Evolutionary conservation across 1,284 basidiomycete genomes (phyloP).

Genomic region (Rhodotorula sp.): DNA sequence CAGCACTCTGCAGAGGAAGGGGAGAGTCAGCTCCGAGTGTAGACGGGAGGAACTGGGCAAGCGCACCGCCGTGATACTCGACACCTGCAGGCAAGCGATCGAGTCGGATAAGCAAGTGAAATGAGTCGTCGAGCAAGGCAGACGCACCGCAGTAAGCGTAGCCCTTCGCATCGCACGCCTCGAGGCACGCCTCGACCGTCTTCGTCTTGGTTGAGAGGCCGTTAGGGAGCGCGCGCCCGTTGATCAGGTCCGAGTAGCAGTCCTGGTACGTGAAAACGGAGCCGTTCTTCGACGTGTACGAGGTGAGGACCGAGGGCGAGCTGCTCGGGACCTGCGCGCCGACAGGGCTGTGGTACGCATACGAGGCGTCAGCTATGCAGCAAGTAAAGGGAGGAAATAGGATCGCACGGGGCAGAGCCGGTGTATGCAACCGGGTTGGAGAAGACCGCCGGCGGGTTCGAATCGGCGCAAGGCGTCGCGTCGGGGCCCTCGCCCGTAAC

Average conservation of each 20-base stretch:
- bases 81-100: not conserved
- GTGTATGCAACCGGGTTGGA: constrained; percentile 18
- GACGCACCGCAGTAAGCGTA: constrained; percentile 24
- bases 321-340: constrained; percentile 6
- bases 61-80: constrained; percentile 17
- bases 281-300: constrained; percentile 4
- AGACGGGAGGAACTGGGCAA: rapidly evolving
- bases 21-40: not conserved
- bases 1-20: constrained; percentile 18
- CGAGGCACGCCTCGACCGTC: constrained; percentile 31
- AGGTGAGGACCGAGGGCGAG: constrained; percentile 20
- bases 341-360: constrained; percentile 3
- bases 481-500: constrained; percentile 36
- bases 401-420: constrained; percentile 11
- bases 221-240: constrained; percentile 25
- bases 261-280: constrained; percentile 19
- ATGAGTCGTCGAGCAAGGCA: not conserved
- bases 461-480: constrained; percentile 35
- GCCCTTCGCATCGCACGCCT: constrained; percentile 17
- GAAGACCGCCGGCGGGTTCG: constrained; percentile 6
- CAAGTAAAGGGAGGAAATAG: too few relatives aligned
- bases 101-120: too few relatives aligned
- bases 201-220: constrained; percentile 10
- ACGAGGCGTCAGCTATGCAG: not conserved
- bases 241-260: constrained; percentile 33